Evolutionary conservation across 345 rosid species (phyloP), one percentile per base, ranked within the genome.

Genomic region (Luvunga scandens): DNA sequence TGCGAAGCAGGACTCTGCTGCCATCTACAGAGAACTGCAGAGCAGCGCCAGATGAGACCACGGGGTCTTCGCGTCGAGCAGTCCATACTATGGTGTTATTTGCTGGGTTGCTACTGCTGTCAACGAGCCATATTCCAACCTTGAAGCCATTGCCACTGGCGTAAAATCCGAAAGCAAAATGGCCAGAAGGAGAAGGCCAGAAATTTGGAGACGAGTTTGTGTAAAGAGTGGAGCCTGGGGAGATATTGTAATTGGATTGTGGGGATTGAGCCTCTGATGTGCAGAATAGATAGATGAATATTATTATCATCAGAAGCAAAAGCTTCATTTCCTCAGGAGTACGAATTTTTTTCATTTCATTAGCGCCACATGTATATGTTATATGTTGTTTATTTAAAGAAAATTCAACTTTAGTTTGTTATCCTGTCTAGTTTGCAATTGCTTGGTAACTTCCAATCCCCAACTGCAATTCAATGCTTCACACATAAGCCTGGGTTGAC

Each of bases 91-190:
- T 25, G 4, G 56, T 69, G 2, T 42, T 69, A 5, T 19, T 24
- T 24, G 56, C 0, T 42, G 0, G 14, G 50, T 10, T 42, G 50
- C 50, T 42, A 16, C 50, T 53, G 34, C 14, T 55, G 21, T 66
- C 81, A 33, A n/a, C 22, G 1, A 72, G 56, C 72, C 76, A 71
- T 64, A 28, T 72, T 6, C 77, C 45, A 7, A 65, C 66, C 38
- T 0, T 64, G 66, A 78, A 78, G 36, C 66, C 72, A 34, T 65
- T 65, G 7, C 22, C 38, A 5, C 9, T 9, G 2, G 50, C 0
- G 18, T 45, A 45, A 45, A 45, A 45, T 12, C 50, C 50, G 5
- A 45, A 45, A 45, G 50, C 50, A 45, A 45, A 45, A 12, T 45
- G 50, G 18, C 18, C 50, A 45, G 18, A 45, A 45, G 18, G 18